Base-by-base conservation (phyloP, 129 eudicot species). In the Chrysanthemum lavandulifolium region DNA sequence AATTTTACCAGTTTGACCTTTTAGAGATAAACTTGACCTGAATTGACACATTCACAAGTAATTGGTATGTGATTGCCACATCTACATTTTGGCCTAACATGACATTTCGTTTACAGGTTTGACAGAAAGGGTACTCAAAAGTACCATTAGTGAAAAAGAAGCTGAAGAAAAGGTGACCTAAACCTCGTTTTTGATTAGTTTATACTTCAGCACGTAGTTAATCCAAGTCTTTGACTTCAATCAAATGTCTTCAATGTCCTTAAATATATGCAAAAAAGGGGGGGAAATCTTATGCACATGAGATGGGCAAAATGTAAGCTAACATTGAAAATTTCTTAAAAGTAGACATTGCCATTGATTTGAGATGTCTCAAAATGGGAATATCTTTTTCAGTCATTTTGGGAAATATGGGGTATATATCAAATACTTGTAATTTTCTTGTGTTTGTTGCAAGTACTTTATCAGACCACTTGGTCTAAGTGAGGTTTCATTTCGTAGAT, bases 141-240 rank as follows among this genome's bases (percentile, higher is more conserved):
- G 99, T 81, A 83, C 80, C 36, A 81, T 86, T 23, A 84, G 82
- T 73, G 99, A 90, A 82, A 76, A 78, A 58, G 99, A 95, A 86
- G 97, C 99, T 68, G 99, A 95, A 79, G 82, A 83, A 56, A 84
- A 77, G 97, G 99, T 95, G 70, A 69, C 36, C 5, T 19, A 61
- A 62, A 18, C 21, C 10, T 29, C 21, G 7, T 62, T 9, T 19
- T 59, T 73, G 25, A 57, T 51, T 60, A 36, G 61, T 68, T 15
- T 21, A 65, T 9, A 36, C 6, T 16, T 45, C 68, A 16, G 58
- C 25, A 40, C 47, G 1, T 40, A 40, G 47, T 40, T 40, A 40
- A 40, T 40, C 10, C 47, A 40, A 40, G 47, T 40, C 47, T 40
- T 6, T 40, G 47, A 40, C 7, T 40, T 6, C 9, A 31, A 40